phyloP scores from a whole-genome alignment of 306 rosid species.

The Rubus idaeus region DNA sequence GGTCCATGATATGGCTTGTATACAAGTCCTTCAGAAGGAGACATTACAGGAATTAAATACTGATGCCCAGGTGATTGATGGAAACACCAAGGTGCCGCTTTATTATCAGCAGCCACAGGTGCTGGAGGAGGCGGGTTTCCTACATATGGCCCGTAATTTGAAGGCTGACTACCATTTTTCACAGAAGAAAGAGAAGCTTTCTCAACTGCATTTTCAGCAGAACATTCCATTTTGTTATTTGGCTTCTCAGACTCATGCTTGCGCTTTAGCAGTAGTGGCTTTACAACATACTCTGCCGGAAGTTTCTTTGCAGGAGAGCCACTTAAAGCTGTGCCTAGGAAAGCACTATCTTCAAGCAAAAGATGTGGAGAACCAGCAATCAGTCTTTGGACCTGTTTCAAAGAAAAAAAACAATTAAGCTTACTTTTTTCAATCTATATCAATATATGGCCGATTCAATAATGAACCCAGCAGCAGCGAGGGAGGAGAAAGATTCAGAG shows the following conservation, averaged over 20 bases:
- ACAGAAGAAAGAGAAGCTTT: constrained; percentile 59
- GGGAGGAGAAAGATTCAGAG: neutral
- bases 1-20: constrained; percentile 90
- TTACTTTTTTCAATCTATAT: neutral
- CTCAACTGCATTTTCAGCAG: constrained; percentile 87
- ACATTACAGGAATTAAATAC: constrained; percentile 84
- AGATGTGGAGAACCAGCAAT: constrained; percentile 89
- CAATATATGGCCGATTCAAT: neutral
- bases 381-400: constrained; percentile 77
- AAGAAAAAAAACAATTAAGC: constrained; percentile 22
- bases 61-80: constrained; percentile 77
- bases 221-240: constrained; percentile 63
- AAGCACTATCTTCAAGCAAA: constrained; percentile 62
- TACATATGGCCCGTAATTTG: constrained; percentile 46
- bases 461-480: neutral
- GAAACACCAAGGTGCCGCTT: constrained; percentile 65
- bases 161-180: constrained; percentile 52
- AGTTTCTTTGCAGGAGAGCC: constrained; percentile 54
- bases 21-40: constrained; percentile 89
- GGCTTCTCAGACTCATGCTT: constrained; percentile 58
- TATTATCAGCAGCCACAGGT: constrained; percentile 45
- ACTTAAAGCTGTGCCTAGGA: constrained; percentile 58
- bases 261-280: constrained; percentile 41
- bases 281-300: constrained; percentile 29
- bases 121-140: constrained; percentile 50